These are phyloP conservation scores for Ligustrum vulgare DNA, from an alignment of 257 asterid species.

Conservation along the genomic window DNA sequence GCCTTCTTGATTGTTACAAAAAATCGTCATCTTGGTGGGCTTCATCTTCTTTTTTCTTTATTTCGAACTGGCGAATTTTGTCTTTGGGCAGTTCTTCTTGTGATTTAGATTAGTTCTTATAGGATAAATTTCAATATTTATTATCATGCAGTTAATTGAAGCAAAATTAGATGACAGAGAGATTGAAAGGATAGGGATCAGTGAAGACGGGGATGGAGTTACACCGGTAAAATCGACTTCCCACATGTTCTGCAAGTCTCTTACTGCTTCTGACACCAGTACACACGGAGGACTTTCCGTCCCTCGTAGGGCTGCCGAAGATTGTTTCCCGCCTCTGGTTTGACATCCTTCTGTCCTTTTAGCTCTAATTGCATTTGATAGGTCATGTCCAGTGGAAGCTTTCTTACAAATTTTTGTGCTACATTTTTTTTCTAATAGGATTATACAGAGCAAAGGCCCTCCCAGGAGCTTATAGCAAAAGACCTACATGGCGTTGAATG, in stretches of 20 bases:
- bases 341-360: slow-evolving; percentile 18
- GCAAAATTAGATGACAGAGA: slow-evolving; percentile 57
- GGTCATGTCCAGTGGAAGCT: slow-evolving; percentile 10
- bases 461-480: slow-evolving; percentile 88
- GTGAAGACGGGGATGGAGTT: slow-evolving; percentile 58
- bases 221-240: slow-evolving; percentile 64
- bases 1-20: background rate
- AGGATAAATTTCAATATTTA: slow-evolving; percentile 1
- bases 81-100: slow-evolving; percentile 1
- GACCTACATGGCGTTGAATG: slow-evolving; percentile 95
- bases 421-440: slow-evolving; percentile 42
- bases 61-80: slow-evolving; percentile 1
- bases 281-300: slow-evolving; percentile 99
- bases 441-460: slow-evolving; percentile 92
- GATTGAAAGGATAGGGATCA: slow-evolving; percentile 43
- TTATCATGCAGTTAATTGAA: slow-evolving; percentile 44
- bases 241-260: slow-evolving; percentile 98
- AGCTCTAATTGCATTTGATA: background rate
- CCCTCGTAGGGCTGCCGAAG: slow-evolving; percentile 99
- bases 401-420: slow-evolving; percentile 22
- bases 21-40: background rate
- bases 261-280: slow-evolving; percentile 96
- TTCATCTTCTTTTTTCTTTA: background rate
- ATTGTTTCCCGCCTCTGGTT: slow-evolving; percentile 98
- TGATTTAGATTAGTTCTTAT: background rate